Conservation (phyloP, 1,284 basidiomycete species). For the Stereum hirsutum region DNA sequence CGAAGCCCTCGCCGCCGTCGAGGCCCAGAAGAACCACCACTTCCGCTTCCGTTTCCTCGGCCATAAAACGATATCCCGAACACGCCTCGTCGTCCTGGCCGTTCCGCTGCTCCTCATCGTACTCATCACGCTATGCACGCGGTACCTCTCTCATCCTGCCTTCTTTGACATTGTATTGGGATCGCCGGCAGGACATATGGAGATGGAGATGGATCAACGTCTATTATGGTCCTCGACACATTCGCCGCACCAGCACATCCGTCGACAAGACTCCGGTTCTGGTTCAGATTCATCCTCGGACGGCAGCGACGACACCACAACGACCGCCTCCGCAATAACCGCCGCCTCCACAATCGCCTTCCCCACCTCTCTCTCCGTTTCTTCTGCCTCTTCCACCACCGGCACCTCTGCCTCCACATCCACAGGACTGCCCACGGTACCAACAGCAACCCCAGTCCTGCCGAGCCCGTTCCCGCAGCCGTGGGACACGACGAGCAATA, state of each 20-base stretch:
- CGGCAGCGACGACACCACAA: conserved; percentile 6
- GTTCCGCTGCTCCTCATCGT: conserved; percentile 44
- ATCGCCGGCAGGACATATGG: too few relatives aligned
- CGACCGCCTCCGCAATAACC: conserved; percentile 3
- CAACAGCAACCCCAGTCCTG: conserved; percentile 29
- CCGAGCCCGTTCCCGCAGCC: conserved; percentile 73
- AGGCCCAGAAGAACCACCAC: conserved; percentile 22
- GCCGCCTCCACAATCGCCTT: conserved; percentile 10
- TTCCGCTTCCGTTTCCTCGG: conserved; percentile 29
- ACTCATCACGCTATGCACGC: conserved; percentile 43
- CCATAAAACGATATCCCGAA: too few relatives aligned
- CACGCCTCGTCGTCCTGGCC: conserved; percentile 39
- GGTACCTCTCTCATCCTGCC: conserved; percentile 36
- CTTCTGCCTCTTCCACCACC: conserved; percentile 9
- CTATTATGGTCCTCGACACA: conserved; percentile 8
- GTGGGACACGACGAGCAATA: conserved; percentile 52
- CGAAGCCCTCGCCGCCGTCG: not conserved
- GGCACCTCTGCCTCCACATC: conserved; percentile 10
- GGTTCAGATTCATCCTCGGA: not conserved
- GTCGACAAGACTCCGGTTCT: conserved; percentile 2
- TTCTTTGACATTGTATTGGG: conserved; percentile 33
- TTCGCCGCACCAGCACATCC: conserved; percentile 1
- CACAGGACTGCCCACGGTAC: conserved; percentile 19
- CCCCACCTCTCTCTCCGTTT: conserved; percentile 7
- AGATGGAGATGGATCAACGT: conserved; percentile 6